Conservation (phyloP, 2,329 filamentous ascomycete species). For the Beauveria medogensis region DNA sequence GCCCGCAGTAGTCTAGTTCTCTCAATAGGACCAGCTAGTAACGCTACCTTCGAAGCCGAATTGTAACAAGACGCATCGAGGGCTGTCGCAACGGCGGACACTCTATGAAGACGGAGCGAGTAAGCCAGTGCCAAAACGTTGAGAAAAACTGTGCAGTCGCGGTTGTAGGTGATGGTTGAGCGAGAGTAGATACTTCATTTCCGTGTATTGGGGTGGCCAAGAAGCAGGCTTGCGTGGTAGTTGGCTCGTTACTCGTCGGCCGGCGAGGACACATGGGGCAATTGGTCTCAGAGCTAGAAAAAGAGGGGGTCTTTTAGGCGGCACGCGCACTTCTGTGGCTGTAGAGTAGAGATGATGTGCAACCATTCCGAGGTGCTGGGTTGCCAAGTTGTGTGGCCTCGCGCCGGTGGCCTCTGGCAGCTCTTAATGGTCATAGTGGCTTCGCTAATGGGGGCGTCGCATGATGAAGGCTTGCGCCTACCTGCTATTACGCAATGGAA, state of each 20-base stretch:
- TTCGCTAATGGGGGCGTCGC: not conserved
- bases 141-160: not conserved
- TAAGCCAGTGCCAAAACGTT: not conserved
- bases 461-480: not conserved
- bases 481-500: constrained; percentile 5
- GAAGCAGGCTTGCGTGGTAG: not conserved
- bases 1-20: not conserved
- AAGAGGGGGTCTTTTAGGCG: not conserved
- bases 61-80: not conserved
- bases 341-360: not conserved
- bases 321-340: constrained; percentile 1
- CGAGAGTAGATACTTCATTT: not conserved
- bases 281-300: not conserved
- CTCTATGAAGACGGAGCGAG: not conserved
- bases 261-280: not conserved
- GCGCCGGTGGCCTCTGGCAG: not conserved
- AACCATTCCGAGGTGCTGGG: constrained; percentile 4
- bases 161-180: not conserved
- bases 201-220: not conserved
- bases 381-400: not conserved
- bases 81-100: not conserved
- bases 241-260: not conserved
- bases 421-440: not conserved
- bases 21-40: not conserved
- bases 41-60: not conserved